Base-by-base conservation (phyloP, 2,329 filamentous ascomycete species). In the Fusarium aywerte region DNA sequence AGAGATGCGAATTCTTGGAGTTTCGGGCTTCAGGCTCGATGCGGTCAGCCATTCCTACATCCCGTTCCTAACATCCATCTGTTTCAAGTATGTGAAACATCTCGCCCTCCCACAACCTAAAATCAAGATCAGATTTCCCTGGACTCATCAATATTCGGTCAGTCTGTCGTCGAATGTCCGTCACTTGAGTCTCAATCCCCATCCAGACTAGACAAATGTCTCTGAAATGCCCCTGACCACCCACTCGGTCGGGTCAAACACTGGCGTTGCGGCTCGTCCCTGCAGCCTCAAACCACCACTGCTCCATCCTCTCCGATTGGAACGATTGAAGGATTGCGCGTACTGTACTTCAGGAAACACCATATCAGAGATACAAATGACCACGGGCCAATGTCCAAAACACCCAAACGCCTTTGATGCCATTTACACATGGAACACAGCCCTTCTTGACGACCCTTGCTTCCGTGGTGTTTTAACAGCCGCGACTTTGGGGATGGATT, bases 41-140 rank as follows among this genome's bases (percentile, higher is more conserved):
- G 35, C 20, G 29, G 44, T 50, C 55, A 49, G 29, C 33, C 36
- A 31, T 40, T 16, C 32, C 16, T 27, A 21, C 35, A 63, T 64
- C 59, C 32, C 42, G 29, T 62, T 32, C 39, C 23, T 35, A 52
- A 51, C 31, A 8, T 50, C 31, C 56, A 45, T 31, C 38, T 43
- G 58, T 58, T 48, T 64, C 43, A 39, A 58, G 23, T 49, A 48
- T 38, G 43, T 70, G 68, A 70, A 70, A 70, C 68, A 70, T 57
- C 11, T 36, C 29, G 16, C 64, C 60, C 60, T 57, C 54, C 48
- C 42, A 45, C 13, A 59, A 33, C 40, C 42, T 53, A 58, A 32
- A 52, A 40, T 35, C 50, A 58, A 55, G 50, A 70, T 70, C 67
- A 67, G 52, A 60, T 40, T 61, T 70, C 42, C 20, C 21, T 55